phyloP scores from a whole-genome alignment of 116 monocot genomes.

The Thalassia testudinum region DNA sequence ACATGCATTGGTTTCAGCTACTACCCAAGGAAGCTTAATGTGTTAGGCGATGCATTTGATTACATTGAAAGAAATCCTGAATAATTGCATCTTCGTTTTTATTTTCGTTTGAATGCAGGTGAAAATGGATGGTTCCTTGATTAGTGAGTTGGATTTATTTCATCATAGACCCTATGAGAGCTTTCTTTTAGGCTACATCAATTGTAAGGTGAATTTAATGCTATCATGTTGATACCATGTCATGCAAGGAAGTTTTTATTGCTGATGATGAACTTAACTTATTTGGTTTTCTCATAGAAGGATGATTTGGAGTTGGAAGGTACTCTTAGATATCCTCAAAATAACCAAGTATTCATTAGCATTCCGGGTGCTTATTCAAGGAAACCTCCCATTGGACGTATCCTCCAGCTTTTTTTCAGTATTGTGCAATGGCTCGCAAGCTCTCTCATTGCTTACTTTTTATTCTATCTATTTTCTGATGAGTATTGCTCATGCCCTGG shows the following conservation, averaged over 20 bases:
- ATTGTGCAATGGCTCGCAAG: not conserved
- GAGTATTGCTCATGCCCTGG: too few relatives aligned
- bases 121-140: conserved; percentile 69
- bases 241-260: not conserved
- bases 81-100: too few relatives aligned
- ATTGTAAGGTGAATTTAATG: conserved; percentile 26
- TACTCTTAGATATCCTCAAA: conserved; percentile 8
- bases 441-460: too few relatives aligned
- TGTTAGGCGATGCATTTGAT: too few relatives aligned
- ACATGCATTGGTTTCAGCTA: too few relatives aligned
- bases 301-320: not conserved
- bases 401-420: conserved; percentile 20
- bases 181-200: conserved; percentile 69
- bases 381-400: conserved; percentile 85
- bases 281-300: conserved; percentile 13
- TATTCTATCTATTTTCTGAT: too few relatives aligned
- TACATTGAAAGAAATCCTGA: too few relatives aligned
- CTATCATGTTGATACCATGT: not conserved
- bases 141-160: conserved; percentile 76
- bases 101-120: conserved; percentile 52
- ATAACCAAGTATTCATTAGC: conserved; percentile 46
- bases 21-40: too few relatives aligned
- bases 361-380: conserved; percentile 88
- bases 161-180: conserved; percentile 95
- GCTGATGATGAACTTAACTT: not conserved